phyloP scores from a whole-genome alignment of 2,329 filamentous ascomycete genomes.

The Xylariaceae sp. region DNA sequence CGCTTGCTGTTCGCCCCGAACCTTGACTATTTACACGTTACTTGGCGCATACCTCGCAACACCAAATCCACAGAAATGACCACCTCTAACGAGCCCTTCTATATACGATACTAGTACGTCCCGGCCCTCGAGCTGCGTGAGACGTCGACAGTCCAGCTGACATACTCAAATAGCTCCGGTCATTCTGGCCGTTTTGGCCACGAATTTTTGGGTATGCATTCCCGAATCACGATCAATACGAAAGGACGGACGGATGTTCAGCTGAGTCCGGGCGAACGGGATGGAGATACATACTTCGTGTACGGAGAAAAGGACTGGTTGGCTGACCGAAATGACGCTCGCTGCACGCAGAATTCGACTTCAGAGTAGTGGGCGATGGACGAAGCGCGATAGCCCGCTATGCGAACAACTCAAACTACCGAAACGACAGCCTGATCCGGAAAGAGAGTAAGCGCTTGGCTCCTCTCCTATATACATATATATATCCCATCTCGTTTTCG shows the following conservation, averaged over 20 bases:
- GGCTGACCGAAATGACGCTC: no score
- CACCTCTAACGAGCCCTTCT: slow-evolving; percentile 75
- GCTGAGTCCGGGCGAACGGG: no score
- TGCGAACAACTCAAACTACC: slow-evolving; percentile 99
- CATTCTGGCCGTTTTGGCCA: slow-evolving; percentile 97
- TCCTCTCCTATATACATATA: no score
- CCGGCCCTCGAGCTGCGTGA: no score
- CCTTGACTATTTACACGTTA: no score
- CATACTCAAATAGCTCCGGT: slow-evolving; percentile 64
- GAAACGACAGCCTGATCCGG: slow-evolving; percentile 95
- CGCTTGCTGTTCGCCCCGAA: no score
- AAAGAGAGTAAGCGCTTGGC: slow-evolving; percentile 80
- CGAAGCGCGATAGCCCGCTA: slow-evolving; percentile 91
- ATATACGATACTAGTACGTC: slow-evolving; percentile 92
- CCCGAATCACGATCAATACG: neutral
- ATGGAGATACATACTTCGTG: no score
- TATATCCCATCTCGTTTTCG: no score
- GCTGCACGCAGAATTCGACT: slow-evolving; percentile 81
- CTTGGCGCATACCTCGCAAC: no score
- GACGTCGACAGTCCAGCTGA: slow-evolving; percentile 7
- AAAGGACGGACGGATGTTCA: slow-evolving; percentile 11
- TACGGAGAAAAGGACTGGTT: no score
- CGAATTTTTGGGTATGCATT: slow-evolving; percentile 78
- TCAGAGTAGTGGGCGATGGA: slow-evolving; percentile 86
- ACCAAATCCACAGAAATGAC: no score